Base-by-base conservation (phyloP, 2,329 filamentous ascomycete species). In the Trichoderma hamatum region DNA sequence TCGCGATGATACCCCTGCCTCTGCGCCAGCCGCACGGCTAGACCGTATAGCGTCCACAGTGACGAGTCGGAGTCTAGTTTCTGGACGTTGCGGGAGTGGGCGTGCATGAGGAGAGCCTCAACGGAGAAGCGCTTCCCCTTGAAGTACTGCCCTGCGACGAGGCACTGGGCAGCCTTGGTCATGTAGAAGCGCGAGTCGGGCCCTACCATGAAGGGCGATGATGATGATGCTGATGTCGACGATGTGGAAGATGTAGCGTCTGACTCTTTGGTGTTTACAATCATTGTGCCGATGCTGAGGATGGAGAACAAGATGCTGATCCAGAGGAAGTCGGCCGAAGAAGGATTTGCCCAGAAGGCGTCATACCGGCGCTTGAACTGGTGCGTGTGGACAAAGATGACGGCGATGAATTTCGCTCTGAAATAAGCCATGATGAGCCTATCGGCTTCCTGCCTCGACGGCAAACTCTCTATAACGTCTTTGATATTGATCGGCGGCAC, bases 1-100 rank as follows among this genome's bases (percentile, higher is more conserved):
- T 86, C 84, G 10, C 84, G 81, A 69, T 86, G 84, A 68, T 86
- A 86, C 16, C 84, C 84, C 75, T 84, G 81, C 7, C 82, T 80
- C 74, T 86, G 84, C 5, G 84, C 84, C 26, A 86, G 79, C 6
- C 84, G 81, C 3, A 82, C 80, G 5, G 81, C 80, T 21, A 85
- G 77, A 51, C 80, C 80, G 71, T 84, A 83, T 26, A 84, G 78
- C 5, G 82, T 80, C 84, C 84, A 86, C 26, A 85, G 74, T 3
- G 80, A 77, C 6, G 82, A 76, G 58, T 84, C 80, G 5, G 81
- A 76, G 63, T 84, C 82, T 32, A 76, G 76, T 21, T 78, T 79
- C 61, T 79, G 80, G 62, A 82, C 75, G 72, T 83, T 76, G 51
- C 83, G 80, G 10, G 80, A 79, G 72, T 82, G 82, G 6, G 79